Conservation (phyloP, 495 filamentous ascomycete genomes). For the Acidiella bohemica region DNA sequence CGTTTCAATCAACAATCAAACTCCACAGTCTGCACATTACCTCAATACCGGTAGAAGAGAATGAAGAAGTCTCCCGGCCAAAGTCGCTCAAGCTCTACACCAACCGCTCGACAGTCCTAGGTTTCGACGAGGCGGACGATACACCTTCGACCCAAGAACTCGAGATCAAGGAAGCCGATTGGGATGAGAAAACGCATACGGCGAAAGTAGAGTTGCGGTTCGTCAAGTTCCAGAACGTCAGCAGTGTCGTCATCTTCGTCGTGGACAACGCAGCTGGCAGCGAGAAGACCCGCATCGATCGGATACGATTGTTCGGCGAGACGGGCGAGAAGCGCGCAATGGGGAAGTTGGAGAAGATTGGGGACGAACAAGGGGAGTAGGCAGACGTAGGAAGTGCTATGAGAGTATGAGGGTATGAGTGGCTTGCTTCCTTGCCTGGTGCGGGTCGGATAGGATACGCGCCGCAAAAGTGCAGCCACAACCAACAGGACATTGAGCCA, state of each 20-base stretch:
- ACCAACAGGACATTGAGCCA: too few species aligned
- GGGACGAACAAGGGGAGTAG: constrained; percentile 60
- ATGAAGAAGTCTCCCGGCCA: constrained; percentile 55
- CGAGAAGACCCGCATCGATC: constrained; percentile 77
- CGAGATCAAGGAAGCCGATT: constrained; percentile 58
- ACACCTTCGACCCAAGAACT: constrained; percentile 63
- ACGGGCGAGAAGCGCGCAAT: constrained; percentile 82
- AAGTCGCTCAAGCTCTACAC: constrained; percentile 69
- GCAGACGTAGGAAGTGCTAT: too few species aligned
- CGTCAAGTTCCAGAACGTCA: constrained; percentile 94
- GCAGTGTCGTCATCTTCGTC: constrained; percentile 74
- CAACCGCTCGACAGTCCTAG: constrained; percentile 76
- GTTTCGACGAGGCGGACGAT: constrained; percentile 91
- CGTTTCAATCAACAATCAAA: constrained; percentile 80
- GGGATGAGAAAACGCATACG: constrained; percentile 74
- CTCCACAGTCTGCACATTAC: constrained; percentile 84
- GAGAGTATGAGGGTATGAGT: too few species aligned
- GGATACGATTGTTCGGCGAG: constrained; percentile 78
- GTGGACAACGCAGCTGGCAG: constrained; percentile 73
- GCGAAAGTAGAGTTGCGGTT: constrained; percentile 73
- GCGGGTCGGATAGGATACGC: too few species aligned
- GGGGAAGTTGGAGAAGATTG: constrained; percentile 93
- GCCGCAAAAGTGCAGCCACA: too few species aligned
- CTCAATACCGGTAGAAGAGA: constrained; percentile 47
- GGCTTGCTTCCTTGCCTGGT: too few species aligned